Evolutionary conservation across 139 green algal species (phyloP), one percentile per base, ranked within the genome.

Genomic region (Picochlorum sp.): DNA sequence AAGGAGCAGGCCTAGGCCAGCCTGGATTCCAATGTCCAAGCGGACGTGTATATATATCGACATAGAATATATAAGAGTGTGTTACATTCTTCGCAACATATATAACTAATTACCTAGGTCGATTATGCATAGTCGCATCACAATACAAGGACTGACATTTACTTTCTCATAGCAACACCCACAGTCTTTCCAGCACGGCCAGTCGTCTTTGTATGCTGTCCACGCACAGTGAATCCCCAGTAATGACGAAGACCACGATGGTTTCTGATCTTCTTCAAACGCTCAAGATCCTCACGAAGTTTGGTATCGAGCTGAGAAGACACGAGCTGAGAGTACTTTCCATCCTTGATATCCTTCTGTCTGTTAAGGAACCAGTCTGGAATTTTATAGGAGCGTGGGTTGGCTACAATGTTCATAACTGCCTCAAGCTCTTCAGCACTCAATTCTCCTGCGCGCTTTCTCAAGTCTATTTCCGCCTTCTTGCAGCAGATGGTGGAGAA

Each of bases 141-240:
- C 23, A 21, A 59, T 34, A 34, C 20, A 31, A 30, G 50, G 7
- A 28, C 20, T 30, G 15, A 34, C 13, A 18, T 21, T 75, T 52
- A 75, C 24, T 66, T 65, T 54, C 69, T 75, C 60, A 65, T 69
- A 52, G 51, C 54, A 28, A 71, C 62, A 66, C 72, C 67, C n/a
- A 96, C 83, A 37, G 91, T 97, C 80, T 86, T 91, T 51, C 92
- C 88, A 49, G 87, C 76, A 44, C 94, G 86, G 34, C 94, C 92
- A 24, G 94, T 98, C 74, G 94, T 98, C 90, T 98, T 98, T 68
- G 94, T 99, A 86, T 99, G 94, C 88, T 99, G 94, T 41, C 94
- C 94, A 65, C 92, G 89, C 68, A 99, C 92, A 60, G 81, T 84
- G 66, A 99, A 83, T 77, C 92, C 91, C 93, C 93, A 98, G 85